These are phyloP conservation scores for Solanum aculeatissimum DNA, from an alignment of 305 asterid species.

Conservation along the genomic window DNA sequence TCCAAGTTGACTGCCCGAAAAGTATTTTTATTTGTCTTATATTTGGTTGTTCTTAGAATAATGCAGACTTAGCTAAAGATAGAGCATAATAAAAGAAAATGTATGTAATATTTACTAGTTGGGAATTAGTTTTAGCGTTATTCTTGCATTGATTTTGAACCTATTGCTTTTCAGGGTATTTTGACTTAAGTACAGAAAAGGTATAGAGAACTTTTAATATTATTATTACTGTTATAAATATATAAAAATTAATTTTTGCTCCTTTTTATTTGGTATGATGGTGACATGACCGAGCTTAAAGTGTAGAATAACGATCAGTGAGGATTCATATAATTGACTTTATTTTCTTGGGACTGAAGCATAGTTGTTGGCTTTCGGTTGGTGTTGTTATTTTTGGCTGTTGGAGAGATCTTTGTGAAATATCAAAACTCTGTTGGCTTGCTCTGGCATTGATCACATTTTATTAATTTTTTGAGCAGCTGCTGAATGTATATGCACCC, in stretches of 20 bases:
- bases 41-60: too few species aligned
- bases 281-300: not conserved
- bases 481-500: constrained; percentile 65
- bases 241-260: not conserved
- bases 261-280: not conserved
- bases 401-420: not conserved
- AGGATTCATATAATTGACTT: not conserved
- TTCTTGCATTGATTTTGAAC: not conserved
- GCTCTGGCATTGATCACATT: not conserved
- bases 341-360: not conserved
- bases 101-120: not conserved
- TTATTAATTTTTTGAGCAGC: constrained; percentile 29
- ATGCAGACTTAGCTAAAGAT: not conserved
- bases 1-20: not conserved
- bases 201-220: not conserved
- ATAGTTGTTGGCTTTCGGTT: not conserved
- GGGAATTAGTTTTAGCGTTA: not conserved
- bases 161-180: not conserved
- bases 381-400: not conserved
- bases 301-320: not conserved
- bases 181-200: too few species aligned
- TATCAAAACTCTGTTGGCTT: not conserved
- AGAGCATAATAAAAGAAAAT: not conserved
- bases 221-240: too few species aligned
- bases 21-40: not conserved